A percentile compares a stretch with the other conserved stretches of the same genome.
These are phyloP conservation scores for Tylopilus sp. DNA, from an alignment of 1,284 basidiomycete species.

Conservation along the genomic window DNA sequence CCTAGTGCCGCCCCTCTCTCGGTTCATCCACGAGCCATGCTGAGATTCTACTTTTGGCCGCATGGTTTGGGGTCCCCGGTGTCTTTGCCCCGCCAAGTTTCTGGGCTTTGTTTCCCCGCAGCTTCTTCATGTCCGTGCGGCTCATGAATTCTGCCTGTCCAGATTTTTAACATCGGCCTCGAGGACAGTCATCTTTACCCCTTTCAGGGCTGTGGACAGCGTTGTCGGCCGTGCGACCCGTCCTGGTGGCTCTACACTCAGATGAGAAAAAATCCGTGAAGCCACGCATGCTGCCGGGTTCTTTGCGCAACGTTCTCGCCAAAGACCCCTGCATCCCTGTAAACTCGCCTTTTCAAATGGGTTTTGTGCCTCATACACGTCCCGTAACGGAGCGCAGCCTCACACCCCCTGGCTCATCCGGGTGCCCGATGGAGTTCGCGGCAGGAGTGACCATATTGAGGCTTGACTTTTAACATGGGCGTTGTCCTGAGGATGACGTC, in stretches of 20 bases:
- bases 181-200: constrained; percentile 4
- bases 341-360: constrained; percentile 3
- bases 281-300: constrained; percentile 1
- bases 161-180: constrained; percentile 10
- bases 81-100: neutral
- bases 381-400: neutral
- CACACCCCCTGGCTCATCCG: constrained; percentile 8
- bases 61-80: neutral
- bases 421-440: constrained; percentile 6
- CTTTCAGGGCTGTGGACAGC: constrained; percentile 12
- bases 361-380: constrained; percentile 1
- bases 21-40: constrained; percentile 1
- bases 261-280: neutral
- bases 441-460: constrained; percentile 15
- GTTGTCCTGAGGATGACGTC: constrained; percentile 7
- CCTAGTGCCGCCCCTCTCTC: neutral
- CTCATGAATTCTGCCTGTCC: constrained; percentile 1
- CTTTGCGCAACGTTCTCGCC: constrained; percentile 14
- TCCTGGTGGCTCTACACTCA: neutral
- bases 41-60: neutral
- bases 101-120: neutral
- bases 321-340: neutral
- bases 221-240: constrained; percentile 5
- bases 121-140: constrained; percentile 13
- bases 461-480: constrained; percentile 14